A percentile compares a stretch with the other conserved stretches of the same genome.
These are phyloP conservation scores for Fusarium denticulatum DNA, from an alignment of 2,329 filamentous ascomycete species.

Conservation along the genomic window DNA sequence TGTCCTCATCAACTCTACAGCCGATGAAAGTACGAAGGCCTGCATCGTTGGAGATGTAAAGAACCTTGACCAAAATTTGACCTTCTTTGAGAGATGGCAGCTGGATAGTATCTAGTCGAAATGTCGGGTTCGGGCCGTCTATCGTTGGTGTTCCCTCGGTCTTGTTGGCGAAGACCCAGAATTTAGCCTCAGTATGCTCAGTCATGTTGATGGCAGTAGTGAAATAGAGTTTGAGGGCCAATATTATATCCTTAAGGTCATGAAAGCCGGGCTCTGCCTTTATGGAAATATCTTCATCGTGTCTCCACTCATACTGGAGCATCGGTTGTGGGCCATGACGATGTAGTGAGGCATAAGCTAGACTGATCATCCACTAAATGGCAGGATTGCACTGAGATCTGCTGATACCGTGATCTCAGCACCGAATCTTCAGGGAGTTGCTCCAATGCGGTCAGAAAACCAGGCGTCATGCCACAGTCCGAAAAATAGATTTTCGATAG, in stretches of 20 bases:
- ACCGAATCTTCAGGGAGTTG: background rate
- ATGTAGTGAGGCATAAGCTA: background rate
- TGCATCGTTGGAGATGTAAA: slow-evolving; percentile 11
- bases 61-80: slow-evolving; percentile 7
- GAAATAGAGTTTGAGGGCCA: no score
- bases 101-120: background rate
- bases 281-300: background rate
- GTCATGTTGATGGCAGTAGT: background rate
- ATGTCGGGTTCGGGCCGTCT: background rate
- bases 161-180: slow-evolving; percentile 12
- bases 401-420: background rate
- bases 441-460: background rate
- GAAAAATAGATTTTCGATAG: background rate
- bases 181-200: background rate
- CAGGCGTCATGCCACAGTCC: fast-evolving
- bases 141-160: background rate
- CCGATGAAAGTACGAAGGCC: background rate
- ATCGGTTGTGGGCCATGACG: background rate
- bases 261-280: background rate
- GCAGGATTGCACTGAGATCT: background rate
- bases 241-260: background rate
- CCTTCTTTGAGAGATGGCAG: background rate
- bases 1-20: background rate
- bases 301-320: background rate
- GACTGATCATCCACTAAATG: background rate